These are phyloP conservation scores for Penicillium thymicola DNA, from an alignment of 2,329 filamentous ascomycete genomes.

Conservation along the genomic window DNA sequence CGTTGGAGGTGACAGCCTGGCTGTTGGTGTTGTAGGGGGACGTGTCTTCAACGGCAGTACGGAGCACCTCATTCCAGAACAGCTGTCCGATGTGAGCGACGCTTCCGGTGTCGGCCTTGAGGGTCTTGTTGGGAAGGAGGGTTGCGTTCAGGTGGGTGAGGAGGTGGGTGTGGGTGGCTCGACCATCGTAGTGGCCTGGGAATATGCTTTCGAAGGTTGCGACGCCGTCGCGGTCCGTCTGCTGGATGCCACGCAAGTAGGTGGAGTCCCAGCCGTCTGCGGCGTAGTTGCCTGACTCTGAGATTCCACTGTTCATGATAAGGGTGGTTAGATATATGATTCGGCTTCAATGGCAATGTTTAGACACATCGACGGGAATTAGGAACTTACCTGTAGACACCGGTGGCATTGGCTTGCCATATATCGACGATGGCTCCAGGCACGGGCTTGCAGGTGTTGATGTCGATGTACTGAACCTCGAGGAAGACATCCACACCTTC, in stretches of 20 bases:
- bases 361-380: not conserved
- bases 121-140: conserved; percentile 45
- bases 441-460: conserved; percentile 45
- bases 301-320: conserved; percentile 22
- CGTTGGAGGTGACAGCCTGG: conserved; percentile 40
- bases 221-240: conserved; percentile 48
- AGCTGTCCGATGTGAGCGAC: conserved; percentile 52
- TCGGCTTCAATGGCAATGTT: not conserved
- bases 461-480: conserved; percentile 48
- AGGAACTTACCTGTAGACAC: conserved; percentile 42
- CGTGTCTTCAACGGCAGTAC: conserved; percentile 43
- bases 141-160: conserved; percentile 42
- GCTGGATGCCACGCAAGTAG: conserved; percentile 50
- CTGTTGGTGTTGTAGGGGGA: conserved; percentile 37
- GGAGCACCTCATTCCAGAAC: conserved; percentile 50
- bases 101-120: conserved; percentile 40
- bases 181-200: conserved; percentile 48
- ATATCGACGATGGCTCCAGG: conserved; percentile 43
- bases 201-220: conserved; percentile 49
- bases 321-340: not conserved
- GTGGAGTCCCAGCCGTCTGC: conserved; percentile 38
- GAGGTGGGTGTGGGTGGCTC: conserved; percentile 51
- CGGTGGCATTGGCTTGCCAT: conserved; percentile 49
- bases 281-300: conserved; percentile 28
- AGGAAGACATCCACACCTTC: conserved; percentile 45